phyloP scores from a whole-genome alignment of 345 rosid species.

The Microcos paniculata region DNA sequence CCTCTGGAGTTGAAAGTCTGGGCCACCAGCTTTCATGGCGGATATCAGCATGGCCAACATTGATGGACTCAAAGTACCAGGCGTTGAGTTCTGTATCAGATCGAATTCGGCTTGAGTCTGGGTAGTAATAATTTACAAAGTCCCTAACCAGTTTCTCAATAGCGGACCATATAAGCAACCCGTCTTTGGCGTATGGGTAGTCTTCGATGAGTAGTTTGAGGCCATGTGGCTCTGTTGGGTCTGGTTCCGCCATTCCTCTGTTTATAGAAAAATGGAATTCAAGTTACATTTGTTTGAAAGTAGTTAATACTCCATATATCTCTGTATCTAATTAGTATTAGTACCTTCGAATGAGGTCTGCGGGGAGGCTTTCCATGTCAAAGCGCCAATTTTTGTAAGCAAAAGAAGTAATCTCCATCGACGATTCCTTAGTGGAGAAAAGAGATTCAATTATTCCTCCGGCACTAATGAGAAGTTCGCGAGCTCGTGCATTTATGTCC shows the following conservation, averaged over 20 bases:
- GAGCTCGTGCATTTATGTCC: conserved; percentile 88
- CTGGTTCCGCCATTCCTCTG: conserved; percentile 86
- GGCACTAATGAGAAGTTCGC: conserved; percentile 70
- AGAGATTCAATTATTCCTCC: conserved; percentile 83
- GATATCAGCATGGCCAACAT: conserved; percentile 16
- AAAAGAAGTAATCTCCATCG: conserved; percentile 76
- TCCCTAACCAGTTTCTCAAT: conserved; percentile 6
- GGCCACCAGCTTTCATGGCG: conserved; percentile 73
- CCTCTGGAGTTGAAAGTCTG: conserved; percentile 38
- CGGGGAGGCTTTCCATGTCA: conserved; percentile 91
- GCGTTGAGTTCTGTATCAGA: conserved; percentile 2
- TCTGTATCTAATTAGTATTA: background rate
- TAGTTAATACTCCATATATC: too few species aligned
- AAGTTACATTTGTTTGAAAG: background rate
- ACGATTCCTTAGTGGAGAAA: conserved; percentile 84
- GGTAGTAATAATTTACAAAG: conserved; percentile 19
- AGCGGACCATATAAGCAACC: conserved; percentile 17
- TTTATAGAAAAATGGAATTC: background rate
- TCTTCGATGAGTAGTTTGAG: conserved; percentile 2
- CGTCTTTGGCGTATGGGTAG: conserved; percentile 19
- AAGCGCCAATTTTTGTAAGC: conserved; percentile 72
- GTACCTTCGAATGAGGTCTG: conserved; percentile 91
- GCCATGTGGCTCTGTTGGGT: conserved; percentile 9
- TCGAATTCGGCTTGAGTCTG: conserved; percentile 17
- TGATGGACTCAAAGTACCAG: conserved; percentile 14